phyloP scores from a whole-genome alignment of 345 rosid genomes.

The Schrenkiella parvula region DNA sequence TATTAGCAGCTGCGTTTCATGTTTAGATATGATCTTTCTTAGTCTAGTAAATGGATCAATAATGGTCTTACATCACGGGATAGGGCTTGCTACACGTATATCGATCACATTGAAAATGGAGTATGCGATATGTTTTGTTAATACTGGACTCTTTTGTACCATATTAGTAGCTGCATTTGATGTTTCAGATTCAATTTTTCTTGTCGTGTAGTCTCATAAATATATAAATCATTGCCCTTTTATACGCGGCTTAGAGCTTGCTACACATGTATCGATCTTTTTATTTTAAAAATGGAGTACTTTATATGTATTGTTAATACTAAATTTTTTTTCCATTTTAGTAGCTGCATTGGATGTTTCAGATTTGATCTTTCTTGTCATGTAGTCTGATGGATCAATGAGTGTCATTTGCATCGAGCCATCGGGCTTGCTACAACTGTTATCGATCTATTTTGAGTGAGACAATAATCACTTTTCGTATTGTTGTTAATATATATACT shows the following conservation, averaged over 20 bases:
- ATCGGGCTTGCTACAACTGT: constrained; percentile 2
- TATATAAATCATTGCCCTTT: background rate
- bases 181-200: background rate
- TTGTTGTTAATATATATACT: background rate
- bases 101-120: background rate
- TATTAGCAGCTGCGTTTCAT: background rate
- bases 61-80: background rate
- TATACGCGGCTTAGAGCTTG: background rate
- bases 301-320: background rate
- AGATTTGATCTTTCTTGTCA: background rate
- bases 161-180: background rate
- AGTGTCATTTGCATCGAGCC: background rate
- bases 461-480: background rate
- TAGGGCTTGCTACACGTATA: constrained; percentile 3
- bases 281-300: background rate
- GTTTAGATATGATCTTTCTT: background rate
- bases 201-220: background rate
- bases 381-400: constrained; percentile 8
- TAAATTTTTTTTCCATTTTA: background rate
- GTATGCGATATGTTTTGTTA: background rate
- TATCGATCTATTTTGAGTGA: constrained; percentile 4
- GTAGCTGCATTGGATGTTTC: constrained; percentile 11
- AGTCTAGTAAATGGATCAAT: background rate
- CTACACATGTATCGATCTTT: background rate
- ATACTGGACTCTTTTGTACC: background rate